Conservation (phyloP, 768 basidiomycete species). For the Termitomyces sp. region DNA sequence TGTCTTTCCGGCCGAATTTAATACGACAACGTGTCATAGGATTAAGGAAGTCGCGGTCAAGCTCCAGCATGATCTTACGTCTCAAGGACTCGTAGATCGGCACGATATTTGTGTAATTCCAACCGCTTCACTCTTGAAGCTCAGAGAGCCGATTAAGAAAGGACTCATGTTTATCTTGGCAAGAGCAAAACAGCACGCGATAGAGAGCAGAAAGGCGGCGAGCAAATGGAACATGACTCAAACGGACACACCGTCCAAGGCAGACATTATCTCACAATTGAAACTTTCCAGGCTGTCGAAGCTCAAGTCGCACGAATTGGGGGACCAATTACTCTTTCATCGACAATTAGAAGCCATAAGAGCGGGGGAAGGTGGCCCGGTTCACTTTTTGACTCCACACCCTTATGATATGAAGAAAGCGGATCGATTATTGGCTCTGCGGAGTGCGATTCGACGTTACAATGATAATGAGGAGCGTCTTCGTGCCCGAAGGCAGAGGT, state of each 20-base stretch:
- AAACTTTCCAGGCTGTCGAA: no score
- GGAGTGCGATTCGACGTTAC: background rate
- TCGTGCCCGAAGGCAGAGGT: no score
- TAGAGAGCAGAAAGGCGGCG: no score
- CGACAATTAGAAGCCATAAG: background rate
- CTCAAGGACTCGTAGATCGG: background rate
- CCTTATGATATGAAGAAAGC: background rate
- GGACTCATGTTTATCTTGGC: background rate
- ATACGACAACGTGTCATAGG: background rate
- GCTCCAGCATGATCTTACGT: background rate
- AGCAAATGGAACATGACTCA: no score
- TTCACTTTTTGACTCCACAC: background rate
- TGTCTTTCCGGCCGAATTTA: background rate
- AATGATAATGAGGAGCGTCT: background rate
- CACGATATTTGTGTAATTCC: background rate
- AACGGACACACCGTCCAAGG: no score
- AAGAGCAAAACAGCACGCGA: no score
- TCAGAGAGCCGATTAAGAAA: background rate
- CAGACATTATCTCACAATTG: no score
- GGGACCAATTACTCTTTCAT: no score
- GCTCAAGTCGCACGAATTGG: no score
- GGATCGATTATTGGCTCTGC: background rate
- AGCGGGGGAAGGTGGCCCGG: background rate
- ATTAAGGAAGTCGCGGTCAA: background rate
- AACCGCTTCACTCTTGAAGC: background rate